Evolutionary conservation across 2,329 filamentous ascomycete genomes (phyloP).

Genomic region (Trichoderma sp.): DNA sequence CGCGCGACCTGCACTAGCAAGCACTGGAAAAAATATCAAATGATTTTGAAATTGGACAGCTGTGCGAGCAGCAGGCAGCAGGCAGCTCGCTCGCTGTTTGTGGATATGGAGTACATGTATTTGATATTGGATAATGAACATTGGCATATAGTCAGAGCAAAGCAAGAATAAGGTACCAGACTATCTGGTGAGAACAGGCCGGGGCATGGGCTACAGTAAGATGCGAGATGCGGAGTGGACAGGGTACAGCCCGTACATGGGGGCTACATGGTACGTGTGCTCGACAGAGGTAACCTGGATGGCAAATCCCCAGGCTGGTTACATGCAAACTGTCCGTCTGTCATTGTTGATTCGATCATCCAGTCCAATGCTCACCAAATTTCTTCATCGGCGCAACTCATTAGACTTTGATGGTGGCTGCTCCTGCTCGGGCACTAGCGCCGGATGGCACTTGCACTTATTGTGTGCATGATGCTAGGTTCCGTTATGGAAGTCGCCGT

Average conservation of each 20-base stretch:
- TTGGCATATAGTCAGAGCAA: no score
- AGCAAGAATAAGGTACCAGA: not conserved
- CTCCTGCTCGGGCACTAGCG: slow-evolving; percentile 13
- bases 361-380: not conserved
- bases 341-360: not conserved
- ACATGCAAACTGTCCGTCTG: not conserved
- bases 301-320: not conserved
- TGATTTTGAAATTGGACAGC: not conserved
- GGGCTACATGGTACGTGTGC: not conserved
- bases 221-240: not conserved
- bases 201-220: not conserved
- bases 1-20: not conserved
- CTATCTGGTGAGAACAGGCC: not conserved
- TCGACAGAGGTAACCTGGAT: not conserved
- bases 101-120: no score
- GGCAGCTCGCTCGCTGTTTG: no score
- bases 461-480: slow-evolving; percentile 4
- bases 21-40: not conserved
- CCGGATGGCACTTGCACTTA: slow-evolving; percentile 12
- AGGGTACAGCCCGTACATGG: not conserved
- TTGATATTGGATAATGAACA: not conserved
- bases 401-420: not conserved
- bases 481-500: slow-evolving; percentile 20
- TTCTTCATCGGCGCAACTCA: not conserved
- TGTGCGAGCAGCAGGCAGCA: not conserved